Evolutionary conservation across 306 rosid species (phyloP).

Genomic region (Hippophae rhamnoides): DNA sequence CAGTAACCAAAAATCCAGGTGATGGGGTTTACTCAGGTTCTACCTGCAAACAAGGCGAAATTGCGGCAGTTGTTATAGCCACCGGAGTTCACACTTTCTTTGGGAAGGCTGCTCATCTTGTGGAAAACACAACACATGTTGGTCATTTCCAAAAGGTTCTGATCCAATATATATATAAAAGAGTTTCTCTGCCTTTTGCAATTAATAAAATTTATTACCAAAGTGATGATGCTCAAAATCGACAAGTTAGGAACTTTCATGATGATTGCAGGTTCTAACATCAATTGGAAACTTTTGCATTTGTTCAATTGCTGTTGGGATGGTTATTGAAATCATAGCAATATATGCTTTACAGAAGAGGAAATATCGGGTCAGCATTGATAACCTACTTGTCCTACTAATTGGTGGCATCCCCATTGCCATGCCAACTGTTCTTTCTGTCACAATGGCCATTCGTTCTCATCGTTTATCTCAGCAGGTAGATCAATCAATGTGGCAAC

Average conservation of each 20-base stretch:
- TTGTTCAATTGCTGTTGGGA: constrained; percentile 66
- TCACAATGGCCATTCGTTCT: constrained; percentile 76
- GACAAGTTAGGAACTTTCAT: background rate
- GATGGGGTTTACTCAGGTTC: constrained; percentile 70
- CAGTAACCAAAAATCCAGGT: constrained; percentile 48
- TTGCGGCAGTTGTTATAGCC: constrained; percentile 65
- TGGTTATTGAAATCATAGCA: constrained; percentile 50
- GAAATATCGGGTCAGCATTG: constrained; percentile 37
- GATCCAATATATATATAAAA: background rate
- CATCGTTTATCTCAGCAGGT: constrained; percentile 58
- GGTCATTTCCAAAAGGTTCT: constrained; percentile 72
- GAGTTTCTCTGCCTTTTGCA: background rate
- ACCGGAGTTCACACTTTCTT: constrained; percentile 81
- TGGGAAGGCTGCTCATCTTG: constrained; percentile 79
- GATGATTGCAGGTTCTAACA: constrained; percentile 47
- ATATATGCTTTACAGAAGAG: constrained; percentile 28
- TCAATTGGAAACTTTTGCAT: constrained; percentile 68
- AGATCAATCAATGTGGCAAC: constrained; percentile 1
- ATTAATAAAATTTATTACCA: too few relatives aligned
- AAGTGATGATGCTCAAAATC: too few relatives aligned
- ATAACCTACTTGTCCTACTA: constrained; percentile 65
- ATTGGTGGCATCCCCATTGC: constrained; percentile 83
- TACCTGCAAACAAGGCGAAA: constrained; percentile 83
- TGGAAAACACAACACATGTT: constrained; percentile 62
- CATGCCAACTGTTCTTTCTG: constrained; percentile 84